phyloP scores from a whole-genome alignment of 169 alveolate genomes.

The Plasmodium cynomolgi region DNA sequence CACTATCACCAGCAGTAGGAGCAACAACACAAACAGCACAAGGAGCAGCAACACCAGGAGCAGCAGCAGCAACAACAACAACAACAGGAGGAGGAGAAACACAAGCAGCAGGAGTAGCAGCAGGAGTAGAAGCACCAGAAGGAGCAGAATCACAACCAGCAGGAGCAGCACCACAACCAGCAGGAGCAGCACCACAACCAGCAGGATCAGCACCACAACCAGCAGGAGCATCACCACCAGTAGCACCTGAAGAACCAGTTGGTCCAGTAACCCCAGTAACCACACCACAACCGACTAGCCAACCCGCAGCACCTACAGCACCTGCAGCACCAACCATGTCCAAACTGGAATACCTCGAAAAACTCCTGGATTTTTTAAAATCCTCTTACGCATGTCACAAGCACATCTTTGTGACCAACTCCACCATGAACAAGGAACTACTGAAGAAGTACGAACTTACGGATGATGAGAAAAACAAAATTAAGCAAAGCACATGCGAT shows the following conservation, averaged over 20 bases:
- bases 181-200: too few relatives aligned
- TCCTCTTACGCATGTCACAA: conserved; percentile 34
- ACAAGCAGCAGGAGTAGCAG: neutral
- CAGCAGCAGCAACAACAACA: neutral
- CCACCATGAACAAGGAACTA: conserved; percentile 4
- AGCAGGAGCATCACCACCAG: neutral
- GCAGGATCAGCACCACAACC: neutral
- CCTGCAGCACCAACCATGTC: conserved; percentile 9
- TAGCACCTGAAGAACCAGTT: neutral
- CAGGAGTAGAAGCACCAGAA: neutral
- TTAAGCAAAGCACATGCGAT: neutral
- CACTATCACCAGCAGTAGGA: neutral
- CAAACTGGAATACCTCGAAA: conserved; percentile 31
- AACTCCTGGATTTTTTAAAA: conserved; percentile 13
- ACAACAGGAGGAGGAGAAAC: neutral
- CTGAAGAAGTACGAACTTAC: conserved; percentile 1
- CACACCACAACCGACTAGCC: neutral
- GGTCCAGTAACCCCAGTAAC: neutral
- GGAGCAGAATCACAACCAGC: neutral
- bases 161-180: neutral
- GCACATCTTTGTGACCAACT: conserved; percentile 2
- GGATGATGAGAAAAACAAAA: neutral
- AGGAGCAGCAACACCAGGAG: neutral
- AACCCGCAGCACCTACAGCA: neutral
- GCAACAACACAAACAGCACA: neutral